phyloP scores from a whole-genome alignment of 2,329 filamentous ascomycete genomes.

The Diplodia scrobiculata region DNA sequence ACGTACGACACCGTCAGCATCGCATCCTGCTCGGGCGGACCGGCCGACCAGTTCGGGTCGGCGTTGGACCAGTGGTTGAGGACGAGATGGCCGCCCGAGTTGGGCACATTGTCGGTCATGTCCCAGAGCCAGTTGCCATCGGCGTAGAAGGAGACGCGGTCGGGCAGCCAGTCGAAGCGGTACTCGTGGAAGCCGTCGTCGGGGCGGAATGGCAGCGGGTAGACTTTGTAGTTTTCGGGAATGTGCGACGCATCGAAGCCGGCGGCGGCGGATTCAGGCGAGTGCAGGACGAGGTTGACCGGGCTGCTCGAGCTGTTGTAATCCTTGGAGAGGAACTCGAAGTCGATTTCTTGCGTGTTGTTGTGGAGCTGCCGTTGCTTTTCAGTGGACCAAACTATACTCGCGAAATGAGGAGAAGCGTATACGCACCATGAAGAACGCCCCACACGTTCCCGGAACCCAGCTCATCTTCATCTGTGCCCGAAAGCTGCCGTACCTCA shows the following conservation, averaged over 20 bases:
- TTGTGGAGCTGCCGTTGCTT: slow-evolving; percentile 65
- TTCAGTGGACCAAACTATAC: slow-evolving; percentile 16
- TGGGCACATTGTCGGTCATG: slow-evolving; percentile 62
- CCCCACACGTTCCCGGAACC: slow-evolving; percentile 68
- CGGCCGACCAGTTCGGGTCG: slow-evolving; percentile 69
- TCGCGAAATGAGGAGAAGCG: not conserved
- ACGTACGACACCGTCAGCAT: slow-evolving; percentile 67
- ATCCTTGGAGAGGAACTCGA: slow-evolving; percentile 69
- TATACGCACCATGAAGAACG: slow-evolving; percentile 71
- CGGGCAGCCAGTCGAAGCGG: slow-evolving; percentile 71
- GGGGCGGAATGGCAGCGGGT: slow-evolving; percentile 67
- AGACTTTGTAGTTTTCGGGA: slow-evolving; percentile 56
- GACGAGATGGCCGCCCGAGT: slow-evolving; percentile 64
- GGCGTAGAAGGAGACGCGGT: slow-evolving; percentile 67
- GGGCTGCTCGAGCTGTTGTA: slow-evolving; percentile 59
- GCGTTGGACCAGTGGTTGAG: slow-evolving; percentile 80
- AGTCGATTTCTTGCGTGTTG: slow-evolving; percentile 77
- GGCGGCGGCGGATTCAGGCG: slow-evolving; percentile 58
- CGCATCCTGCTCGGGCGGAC: slow-evolving; percentile 66
- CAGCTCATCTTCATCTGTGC: slow-evolving; percentile 66
- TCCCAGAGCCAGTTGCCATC: slow-evolving; percentile 61
- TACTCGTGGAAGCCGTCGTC: slow-evolving; percentile 72
- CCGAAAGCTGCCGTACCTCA: slow-evolving; percentile 71
- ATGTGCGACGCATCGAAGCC: slow-evolving; percentile 67
- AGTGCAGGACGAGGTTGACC: slow-evolving; percentile 76